These are phyloP conservation scores for Naganishia randhawae DNA, from an alignment of 768 basidiomycete genomes.

Conservation along the genomic window DNA sequence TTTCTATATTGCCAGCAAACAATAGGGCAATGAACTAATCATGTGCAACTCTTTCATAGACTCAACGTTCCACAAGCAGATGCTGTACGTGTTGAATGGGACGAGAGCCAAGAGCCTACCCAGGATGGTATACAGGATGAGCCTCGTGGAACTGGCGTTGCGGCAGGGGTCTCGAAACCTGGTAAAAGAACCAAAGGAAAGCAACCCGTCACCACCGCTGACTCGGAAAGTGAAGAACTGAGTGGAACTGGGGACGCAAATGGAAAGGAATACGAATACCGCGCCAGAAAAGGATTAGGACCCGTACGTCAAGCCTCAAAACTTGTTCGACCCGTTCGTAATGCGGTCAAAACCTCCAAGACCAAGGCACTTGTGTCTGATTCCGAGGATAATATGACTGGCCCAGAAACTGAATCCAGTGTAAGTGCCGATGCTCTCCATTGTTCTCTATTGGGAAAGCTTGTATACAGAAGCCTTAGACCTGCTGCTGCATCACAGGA, in stretches of 20 bases:
- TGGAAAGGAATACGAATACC: not conserved
- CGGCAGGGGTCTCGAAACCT: not conserved
- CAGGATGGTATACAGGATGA: too few species aligned
- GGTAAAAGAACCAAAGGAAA: too few species aligned
- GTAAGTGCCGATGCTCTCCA: not conserved
- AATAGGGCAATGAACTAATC: not conserved
- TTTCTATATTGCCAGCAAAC: too few species aligned
- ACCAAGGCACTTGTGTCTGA: conserved; percentile 5
- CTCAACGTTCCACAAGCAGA: conserved; percentile 6
- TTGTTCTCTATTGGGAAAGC: not conserved
- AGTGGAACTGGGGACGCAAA: not conserved
- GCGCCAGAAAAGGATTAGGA: not conserved
- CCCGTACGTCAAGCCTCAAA: conserved; percentile 6
- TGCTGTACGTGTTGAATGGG: conserved; percentile 10
- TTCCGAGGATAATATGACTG: not conserved
- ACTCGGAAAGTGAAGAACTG: not conserved
- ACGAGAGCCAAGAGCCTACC: not conserved
- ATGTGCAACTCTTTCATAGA: not conserved
- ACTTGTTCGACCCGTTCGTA: not conserved
- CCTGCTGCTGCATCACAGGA: not conserved
- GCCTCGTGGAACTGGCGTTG: not conserved
- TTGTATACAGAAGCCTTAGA: not conserved
- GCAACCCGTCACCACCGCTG: not conserved
- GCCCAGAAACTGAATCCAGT: not conserved
- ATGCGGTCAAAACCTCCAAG: not conserved